A percentile compares a stretch with the other conserved stretches of the same genome.
Evolutionary conservation across 2,329 filamentous ascomycete species (phyloP).

Genomic region (Tricladium varicosporioides): DNA sequence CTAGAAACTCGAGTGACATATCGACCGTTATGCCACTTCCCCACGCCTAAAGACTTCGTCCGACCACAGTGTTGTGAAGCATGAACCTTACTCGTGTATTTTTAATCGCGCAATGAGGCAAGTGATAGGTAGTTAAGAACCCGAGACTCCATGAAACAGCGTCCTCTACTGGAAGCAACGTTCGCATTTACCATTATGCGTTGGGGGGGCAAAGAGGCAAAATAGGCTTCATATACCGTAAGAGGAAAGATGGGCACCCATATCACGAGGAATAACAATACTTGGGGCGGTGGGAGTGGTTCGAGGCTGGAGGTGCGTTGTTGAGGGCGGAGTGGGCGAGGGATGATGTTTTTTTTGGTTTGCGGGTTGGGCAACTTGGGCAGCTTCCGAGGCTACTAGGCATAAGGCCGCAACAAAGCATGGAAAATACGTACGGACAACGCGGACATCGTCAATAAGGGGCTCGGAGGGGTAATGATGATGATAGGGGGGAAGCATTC

Average conservation of each 20-base stretch:
- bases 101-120: conserved; percentile 13
- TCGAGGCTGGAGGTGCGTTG: not conserved
- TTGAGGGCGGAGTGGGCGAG: not conserved
- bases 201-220: not conserved
- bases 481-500: no score
- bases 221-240: not conserved
- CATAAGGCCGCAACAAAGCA: not conserved
- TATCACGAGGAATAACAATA: not conserved
- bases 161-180: not conserved
- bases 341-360: no score
- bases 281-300: not conserved
- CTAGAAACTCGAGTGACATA: not conserved
- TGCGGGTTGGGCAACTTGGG: not conserved
- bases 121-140: not conserved
- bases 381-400: not conserved
- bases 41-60: not conserved
- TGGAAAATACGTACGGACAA: no score
- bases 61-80: not conserved
- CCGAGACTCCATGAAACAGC: conserved; percentile 7
- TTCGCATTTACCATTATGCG: conserved; percentile 4
- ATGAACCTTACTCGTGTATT: not conserved
- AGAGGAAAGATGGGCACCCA: not conserved
- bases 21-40: not conserved
- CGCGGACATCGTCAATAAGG: not conserved
- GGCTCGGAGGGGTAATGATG: not conserved